Evolutionary conservation across 2,329 filamentous ascomycete species (phyloP).

Genomic region (Penicillium sp.): DNA sequence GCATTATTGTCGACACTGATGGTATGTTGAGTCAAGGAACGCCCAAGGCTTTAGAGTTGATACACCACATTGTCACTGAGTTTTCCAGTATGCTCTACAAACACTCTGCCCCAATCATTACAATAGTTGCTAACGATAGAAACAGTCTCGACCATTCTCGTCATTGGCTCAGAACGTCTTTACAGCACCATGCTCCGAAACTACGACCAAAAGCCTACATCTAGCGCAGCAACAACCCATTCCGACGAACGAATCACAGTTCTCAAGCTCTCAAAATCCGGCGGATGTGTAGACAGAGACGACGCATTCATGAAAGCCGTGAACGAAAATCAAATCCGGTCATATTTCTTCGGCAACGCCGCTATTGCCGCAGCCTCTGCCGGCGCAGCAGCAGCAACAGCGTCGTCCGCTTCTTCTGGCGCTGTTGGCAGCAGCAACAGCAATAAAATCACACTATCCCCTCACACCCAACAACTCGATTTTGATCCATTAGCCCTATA

Average conservation of each 20-base stretch:
- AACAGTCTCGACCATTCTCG: slow-evolving; percentile 71
- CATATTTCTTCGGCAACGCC: slow-evolving; percentile 87
- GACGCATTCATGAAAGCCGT: slow-evolving; percentile 68
- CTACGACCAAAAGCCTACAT: slow-evolving; percentile 54
- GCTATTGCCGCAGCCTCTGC: background rate
- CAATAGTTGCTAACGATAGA: too few species aligned
- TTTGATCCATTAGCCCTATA: slow-evolving; percentile 73
- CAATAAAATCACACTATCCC: slow-evolving; percentile 69
- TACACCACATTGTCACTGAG: slow-evolving; percentile 73
- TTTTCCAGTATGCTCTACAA: slow-evolving; percentile 58
- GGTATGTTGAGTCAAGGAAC: slow-evolving; percentile 64
- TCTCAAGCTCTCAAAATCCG: slow-evolving; percentile 76
- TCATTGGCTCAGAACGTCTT: slow-evolving; percentile 74
- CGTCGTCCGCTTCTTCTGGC: slow-evolving; percentile 33
- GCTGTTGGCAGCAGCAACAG: slow-evolving; percentile 31
- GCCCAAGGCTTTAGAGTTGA: slow-evolving; percentile 64
- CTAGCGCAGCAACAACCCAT: slow-evolving; percentile 40
- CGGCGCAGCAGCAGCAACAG: background rate
- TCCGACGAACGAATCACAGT: slow-evolving; percentile 68
- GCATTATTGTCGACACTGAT: slow-evolving; percentile 82
- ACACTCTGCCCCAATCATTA: too few species aligned
- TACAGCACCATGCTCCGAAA: slow-evolving; percentile 69
- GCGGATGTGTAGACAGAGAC: slow-evolving; percentile 76
- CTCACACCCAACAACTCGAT: slow-evolving; percentile 79
- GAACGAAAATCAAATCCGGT: slow-evolving; percentile 73